Evolutionary conservation across 179 eudicot genomes (phyloP).

Genomic region (Carnegiea gigantea): DNA sequence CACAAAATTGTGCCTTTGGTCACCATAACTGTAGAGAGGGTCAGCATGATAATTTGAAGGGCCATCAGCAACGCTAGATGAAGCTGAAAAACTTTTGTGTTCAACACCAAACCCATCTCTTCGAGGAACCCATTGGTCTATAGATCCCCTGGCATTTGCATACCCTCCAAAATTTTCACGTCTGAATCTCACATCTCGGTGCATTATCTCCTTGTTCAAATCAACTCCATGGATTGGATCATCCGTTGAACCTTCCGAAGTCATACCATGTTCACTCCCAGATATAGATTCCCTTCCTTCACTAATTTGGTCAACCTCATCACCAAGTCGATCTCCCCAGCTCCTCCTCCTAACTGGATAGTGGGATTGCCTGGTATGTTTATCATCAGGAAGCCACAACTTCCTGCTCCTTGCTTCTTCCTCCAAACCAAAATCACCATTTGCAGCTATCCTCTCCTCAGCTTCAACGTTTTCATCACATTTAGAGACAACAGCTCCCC

Average conservation of each 20-base stretch:
- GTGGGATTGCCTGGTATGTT: slow-evolving; percentile 1
- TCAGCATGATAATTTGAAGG: slow-evolving; percentile 38
- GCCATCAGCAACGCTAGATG: slow-evolving; percentile 41
- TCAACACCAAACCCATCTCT: slow-evolving; percentile 29
- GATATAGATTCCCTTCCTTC: slow-evolving; percentile 21
- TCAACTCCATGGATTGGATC: slow-evolving; percentile 20
- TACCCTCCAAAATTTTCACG: slow-evolving; percentile 26
- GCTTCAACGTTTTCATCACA: slow-evolving; percentile 7
- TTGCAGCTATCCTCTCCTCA: slow-evolving; percentile 1
- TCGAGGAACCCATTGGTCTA: slow-evolving; percentile 27
- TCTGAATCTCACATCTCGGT: slow-evolving; percentile 33
- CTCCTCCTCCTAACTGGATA: slow-evolving; percentile 13
- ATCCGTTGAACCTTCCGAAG: slow-evolving; percentile 26
- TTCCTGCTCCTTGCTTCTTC: slow-evolving; percentile 16
- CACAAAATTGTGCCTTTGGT: slow-evolving; percentile 35
- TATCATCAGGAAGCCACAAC: slow-evolving; percentile 26
- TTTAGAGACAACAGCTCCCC: slow-evolving; percentile 14
- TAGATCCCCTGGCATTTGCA: slow-evolving; percentile 33
- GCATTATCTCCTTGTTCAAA: slow-evolving; percentile 22
- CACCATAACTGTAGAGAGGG: slow-evolving; percentile 36
- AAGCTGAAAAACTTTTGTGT: slow-evolving; percentile 31
- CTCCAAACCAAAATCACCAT: not conserved
- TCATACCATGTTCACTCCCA: slow-evolving; percentile 28
- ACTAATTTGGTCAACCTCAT: slow-evolving; percentile 27
- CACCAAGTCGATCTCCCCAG: slow-evolving; percentile 25